These are phyloP conservation scores for Viridothelium virens DNA, from an alignment of 495 filamentous ascomycete genomes.

Conservation along the genomic window DNA sequence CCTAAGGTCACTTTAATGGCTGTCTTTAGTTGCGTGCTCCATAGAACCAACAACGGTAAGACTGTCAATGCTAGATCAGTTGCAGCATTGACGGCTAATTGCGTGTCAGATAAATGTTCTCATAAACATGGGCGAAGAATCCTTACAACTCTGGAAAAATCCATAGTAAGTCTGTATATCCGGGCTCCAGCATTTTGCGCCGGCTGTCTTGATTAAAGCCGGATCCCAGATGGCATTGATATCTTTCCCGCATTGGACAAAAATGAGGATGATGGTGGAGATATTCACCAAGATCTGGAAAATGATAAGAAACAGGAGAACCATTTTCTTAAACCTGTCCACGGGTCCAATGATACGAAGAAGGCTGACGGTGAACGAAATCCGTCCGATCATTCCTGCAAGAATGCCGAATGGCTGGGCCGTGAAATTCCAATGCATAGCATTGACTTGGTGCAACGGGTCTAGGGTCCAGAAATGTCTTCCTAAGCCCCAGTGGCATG, in stretches of 20 bases:
- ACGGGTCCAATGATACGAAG: background rate
- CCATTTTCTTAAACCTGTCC: background rate
- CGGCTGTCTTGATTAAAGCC: slow-evolving; percentile 2
- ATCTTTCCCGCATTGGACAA: background rate
- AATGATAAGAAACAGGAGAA: background rate
- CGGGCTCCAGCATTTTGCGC: slow-evolving; percentile 3
- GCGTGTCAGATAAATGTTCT: background rate
- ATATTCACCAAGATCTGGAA: slow-evolving; percentile 6
- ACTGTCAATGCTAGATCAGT: background rate
- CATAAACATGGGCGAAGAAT: background rate
- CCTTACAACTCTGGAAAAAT: slow-evolving; percentile 6
- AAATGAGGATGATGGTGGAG: slow-evolving; percentile 5
- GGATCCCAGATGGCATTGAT: slow-evolving; percentile 6
- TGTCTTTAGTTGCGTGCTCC: slow-evolving; percentile 3
- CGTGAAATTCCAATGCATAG: slow-evolving; percentile 4
- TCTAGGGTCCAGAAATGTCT: slow-evolving; percentile 8
- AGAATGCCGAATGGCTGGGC: slow-evolving; percentile 3
- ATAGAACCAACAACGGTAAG: background rate
- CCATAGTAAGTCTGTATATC: slow-evolving; percentile 4
- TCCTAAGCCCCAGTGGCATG: slow-evolving; percentile 3
- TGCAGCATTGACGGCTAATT: slow-evolving; percentile 2
- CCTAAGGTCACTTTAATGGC: background rate
- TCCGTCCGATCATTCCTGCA: background rate
- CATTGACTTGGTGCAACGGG: slow-evolving; percentile 3
- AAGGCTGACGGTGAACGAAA: background rate